Evolutionary conservation across 2,329 filamentous ascomycete genomes (phyloP), one percentile per base, ranked within the genome.

Genomic region (Helotiales sp.): DNA sequence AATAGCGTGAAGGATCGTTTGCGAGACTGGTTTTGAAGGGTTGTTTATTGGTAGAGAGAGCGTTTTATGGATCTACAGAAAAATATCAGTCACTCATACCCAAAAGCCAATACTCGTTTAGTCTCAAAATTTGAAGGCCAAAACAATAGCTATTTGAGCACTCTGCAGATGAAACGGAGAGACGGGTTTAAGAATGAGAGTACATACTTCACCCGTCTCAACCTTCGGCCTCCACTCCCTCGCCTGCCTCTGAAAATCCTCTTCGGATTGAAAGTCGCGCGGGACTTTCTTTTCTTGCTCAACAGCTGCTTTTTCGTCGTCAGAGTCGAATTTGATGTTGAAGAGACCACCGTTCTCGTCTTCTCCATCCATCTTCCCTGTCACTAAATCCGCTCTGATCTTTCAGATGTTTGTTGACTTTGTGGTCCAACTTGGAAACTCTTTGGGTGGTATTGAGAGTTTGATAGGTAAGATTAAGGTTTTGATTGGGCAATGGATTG

Each of bases 301-400:
- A 30, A 4, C 61, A 15, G 63, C 47, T 6, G 69, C 54, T 7
- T 70, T 65, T 62, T 76, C 74, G 5, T 80, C 78, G 10, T 77
- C 79, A 58, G 81, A 80, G 43, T 78, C 79, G 63, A 83, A 74
- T 26, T 79, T 77, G 67, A 84, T 83, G 70, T 75, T 75, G 64
- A 84, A 77, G 61, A 83, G 79, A 30, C 78, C 79, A 13, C 79
- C 72, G 43, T 77, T 73, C 43, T 78, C 75, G 60, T 79, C 76
- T 63, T 78, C 47, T 30, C 40, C 37, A 15, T 57, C 61, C 40
- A 28, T 28, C 34, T 22, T 28, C 8, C 6, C 24, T 28, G 13
- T 17, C 22, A 17, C 7, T 52, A 6, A 11, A 8, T n/a, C n/a
- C n/a, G n/a, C n/a, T n/a, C n/a, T n/a, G n/a, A n/a, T n/a, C n/a